A percentile compares a stretch with the other conserved stretches of the same genome.
Conservation (phyloP, 345 rosid genomes). For the Leavenworthia alabamica region DNA sequence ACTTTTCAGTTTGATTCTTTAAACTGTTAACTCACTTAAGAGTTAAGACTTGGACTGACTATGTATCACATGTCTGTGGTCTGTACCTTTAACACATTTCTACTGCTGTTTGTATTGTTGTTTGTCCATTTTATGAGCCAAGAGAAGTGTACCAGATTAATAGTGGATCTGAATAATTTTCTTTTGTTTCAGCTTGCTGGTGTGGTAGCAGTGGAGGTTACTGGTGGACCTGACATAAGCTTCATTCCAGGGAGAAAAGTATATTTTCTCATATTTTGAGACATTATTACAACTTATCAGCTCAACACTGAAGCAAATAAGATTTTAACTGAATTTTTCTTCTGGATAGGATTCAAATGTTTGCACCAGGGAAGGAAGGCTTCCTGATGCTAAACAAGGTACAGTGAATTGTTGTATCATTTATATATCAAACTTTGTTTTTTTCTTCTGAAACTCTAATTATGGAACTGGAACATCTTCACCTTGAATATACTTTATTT, state of each 20-base stretch:
- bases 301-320: not conserved
- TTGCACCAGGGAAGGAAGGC: slow-evolving; percentile 74
- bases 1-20: not conserved
- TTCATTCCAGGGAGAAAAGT: slow-evolving; percentile 96
- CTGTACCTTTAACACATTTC: not conserved
- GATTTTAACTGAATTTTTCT: slow-evolving; percentile 2
- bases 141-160: too few species aligned
- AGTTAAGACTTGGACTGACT: not conserved
- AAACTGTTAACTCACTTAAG: not conserved
- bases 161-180: not conserved
- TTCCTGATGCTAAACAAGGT: slow-evolving; percentile 90
- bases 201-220: slow-evolving; percentile 92
- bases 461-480: not conserved
- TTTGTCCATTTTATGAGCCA: not conserved
- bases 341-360: slow-evolving; percentile 59
- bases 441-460: not conserved
- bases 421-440: not conserved
- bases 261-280: not conserved
- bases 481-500: not conserved
- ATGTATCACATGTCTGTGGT: not conserved
- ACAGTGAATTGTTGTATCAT: not conserved
- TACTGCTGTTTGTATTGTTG: not conserved
- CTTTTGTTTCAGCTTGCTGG: slow-evolving; percentile 67
- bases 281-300: slow-evolving; percentile 7
- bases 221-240: slow-evolving; percentile 82